Evolutionary conservation across 2,329 filamentous ascomycete genomes (phyloP).

Genomic region (Ascocoryne sarcoides): DNA sequence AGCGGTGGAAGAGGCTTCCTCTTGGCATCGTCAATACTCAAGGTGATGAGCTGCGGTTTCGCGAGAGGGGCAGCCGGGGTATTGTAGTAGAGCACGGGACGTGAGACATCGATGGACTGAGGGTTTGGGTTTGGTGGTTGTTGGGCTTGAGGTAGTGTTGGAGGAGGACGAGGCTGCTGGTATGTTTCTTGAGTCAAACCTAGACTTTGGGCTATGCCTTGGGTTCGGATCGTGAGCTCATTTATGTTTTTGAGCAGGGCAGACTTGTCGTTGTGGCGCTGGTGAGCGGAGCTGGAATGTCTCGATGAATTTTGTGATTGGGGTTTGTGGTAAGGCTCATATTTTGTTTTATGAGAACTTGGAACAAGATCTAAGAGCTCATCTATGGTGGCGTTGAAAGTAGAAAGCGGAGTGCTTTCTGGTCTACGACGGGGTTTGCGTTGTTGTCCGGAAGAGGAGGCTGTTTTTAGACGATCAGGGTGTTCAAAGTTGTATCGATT

Average conservation of each 20-base stretch:
- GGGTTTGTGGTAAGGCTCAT: neutral
- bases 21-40: neutral
- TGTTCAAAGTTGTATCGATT: conserved; percentile 11
- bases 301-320: neutral
- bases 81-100: neutral
- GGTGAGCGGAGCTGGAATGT: neutral
- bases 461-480: conserved; percentile 16
- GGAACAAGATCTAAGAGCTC: conserved; percentile 1
- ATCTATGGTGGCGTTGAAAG: conserved; percentile 15
- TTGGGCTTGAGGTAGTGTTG: neutral
- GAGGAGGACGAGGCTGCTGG: neutral
- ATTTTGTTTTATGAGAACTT: neutral
- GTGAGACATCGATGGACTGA: neutral
- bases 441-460: conserved; percentile 6
- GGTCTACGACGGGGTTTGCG: neutral
- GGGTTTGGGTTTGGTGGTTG: neutral
- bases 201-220: too few relatives aligned
- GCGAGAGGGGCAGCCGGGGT: neutral
- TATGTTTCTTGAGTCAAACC: neutral
- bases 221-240: too few relatives aligned
- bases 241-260: too few relatives aligned
- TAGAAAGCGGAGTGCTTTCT: conserved; percentile 12
- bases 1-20: neutral
- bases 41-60: neutral
- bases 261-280: neutral